Base-by-base conservation (phyloP, 345 rosid genomes). In the Mangifera indica region DNA sequence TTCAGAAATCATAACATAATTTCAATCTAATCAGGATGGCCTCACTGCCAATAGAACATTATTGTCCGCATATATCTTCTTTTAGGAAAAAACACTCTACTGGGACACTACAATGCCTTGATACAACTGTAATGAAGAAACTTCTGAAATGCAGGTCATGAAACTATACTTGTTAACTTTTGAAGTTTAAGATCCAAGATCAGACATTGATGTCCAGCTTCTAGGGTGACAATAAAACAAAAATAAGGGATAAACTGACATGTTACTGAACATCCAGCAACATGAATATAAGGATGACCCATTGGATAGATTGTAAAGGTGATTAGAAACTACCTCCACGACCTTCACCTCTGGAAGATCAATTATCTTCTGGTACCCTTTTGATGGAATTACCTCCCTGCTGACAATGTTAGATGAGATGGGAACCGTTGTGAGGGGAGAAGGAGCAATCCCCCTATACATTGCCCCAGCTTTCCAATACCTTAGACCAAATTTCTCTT, bases 401-500 rank as follows among this genome's bases (percentile, higher is more conserved):
- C 63, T 58, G 64, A 78, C 74, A 70, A 51, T 58, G 53, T 78
- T 51, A 71, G 88, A 80, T 37, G 74, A 55, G 78, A 51, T 81
- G 67, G 90, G 90, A 69, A 74, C 77, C 25, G 49, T 74, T 34
- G 88, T 75, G 69, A 95, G 76, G 69, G 99, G 87, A 79, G 86
- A 69, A 57, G 99, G 98, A 54, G 84, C 69, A 53, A 51, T 76
- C 67, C 97, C 99, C 81, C 89, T 78, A 78, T 93, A 86, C 98
- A 95, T 92, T 20, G 94, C 97, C 74, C 99, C 97, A 22, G 96
- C 98, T 86, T 79, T 92, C 91, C 93, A 84, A 73, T 95, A 95
- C 76, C 99, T 85, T 48, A 42, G 79, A 64, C 97, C 96, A 81
- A 84, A 95, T 20, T 85, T 93, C 66, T 85, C 86, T 81, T 95